Conservation (phyloP, 345 rosid genomes). For the Viola odorata region DNA sequence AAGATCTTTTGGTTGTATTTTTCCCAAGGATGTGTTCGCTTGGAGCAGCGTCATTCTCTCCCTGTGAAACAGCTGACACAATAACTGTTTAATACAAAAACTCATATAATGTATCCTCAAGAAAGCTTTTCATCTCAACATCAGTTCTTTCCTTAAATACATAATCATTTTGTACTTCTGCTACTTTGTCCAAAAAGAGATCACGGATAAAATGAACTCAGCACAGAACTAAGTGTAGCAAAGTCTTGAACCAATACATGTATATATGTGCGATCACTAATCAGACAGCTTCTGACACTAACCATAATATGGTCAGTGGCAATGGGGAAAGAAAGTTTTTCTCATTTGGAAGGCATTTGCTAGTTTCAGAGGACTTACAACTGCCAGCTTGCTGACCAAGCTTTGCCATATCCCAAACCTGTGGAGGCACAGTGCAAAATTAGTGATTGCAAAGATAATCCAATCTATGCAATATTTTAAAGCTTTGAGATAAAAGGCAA, state of each 20-base stretch:
- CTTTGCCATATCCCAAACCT: slow-evolving; percentile 99
- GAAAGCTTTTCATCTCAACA: background rate
- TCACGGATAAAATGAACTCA: no score
- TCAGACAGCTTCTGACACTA: no score
- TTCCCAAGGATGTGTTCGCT: slow-evolving; percentile 42
- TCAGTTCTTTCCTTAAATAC: no score
- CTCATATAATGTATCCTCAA: no score
- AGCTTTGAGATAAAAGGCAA: slow-evolving; percentile 11
- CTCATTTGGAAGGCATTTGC: no score
- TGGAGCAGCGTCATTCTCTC: slow-evolving; percentile 51
- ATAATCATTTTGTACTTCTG: no score
- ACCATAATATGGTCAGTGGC: no score
- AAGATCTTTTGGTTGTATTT: slow-evolving; percentile 53
- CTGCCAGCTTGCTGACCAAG: slow-evolving; percentile 68
- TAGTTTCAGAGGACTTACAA: slow-evolving; percentile 5
- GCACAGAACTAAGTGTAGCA: no score
- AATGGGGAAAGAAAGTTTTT: no score
- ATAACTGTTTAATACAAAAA: slow-evolving; percentile 14
- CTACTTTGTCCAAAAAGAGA: no score
- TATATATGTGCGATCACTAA: no score
- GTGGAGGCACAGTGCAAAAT: slow-evolving; percentile 26
- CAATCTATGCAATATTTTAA: background rate
- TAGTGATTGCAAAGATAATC: slow-evolving; percentile 12
- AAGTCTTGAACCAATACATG: no score
- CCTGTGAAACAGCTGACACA: slow-evolving; percentile 64